Evolutionary conservation across 2,329 filamentous ascomycete genomes (phyloP).

Genomic region (Aurifilum marmelostoma): DNA sequence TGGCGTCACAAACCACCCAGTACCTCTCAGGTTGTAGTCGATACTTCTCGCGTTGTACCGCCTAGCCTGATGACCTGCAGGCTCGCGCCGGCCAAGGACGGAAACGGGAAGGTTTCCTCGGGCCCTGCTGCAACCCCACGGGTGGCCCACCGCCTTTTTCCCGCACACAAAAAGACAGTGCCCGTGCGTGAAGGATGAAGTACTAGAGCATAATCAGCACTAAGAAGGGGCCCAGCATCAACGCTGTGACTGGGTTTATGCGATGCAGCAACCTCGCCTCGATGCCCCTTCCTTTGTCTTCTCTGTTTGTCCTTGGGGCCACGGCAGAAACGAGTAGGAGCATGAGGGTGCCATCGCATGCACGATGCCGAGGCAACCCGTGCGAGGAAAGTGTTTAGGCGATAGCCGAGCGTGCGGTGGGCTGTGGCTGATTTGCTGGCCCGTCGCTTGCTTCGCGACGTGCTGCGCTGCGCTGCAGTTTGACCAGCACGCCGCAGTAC

Average conservation of each 20-base stretch:
- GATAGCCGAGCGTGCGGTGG: constrained; percentile 9
- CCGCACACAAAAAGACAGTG: background rate
- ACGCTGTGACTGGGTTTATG: constrained; percentile 7
- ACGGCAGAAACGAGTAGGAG: background rate
- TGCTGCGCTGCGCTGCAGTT: constrained; percentile 2
- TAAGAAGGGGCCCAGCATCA: constrained; percentile 11
- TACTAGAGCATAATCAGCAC: constrained; percentile 1
- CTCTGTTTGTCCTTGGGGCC: background rate
- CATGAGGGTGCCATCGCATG: background rate
- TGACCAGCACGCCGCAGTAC: background rate
- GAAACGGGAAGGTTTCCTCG: constrained; percentile 20
- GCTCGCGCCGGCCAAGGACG: constrained; percentile 23
- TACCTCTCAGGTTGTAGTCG: background rate
- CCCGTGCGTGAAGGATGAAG: background rate
- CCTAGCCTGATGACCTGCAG: constrained; percentile 29
- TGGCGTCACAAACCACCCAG: background rate
- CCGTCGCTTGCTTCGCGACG: constrained; percentile 6
- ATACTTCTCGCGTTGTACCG: constrained; percentile 22
- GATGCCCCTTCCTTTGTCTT: background rate
- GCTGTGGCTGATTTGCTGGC: background rate
- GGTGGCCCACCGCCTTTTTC: constrained; percentile 26
- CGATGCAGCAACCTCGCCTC: background rate
- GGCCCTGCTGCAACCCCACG: background rate
- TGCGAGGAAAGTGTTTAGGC: background rate
- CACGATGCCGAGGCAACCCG: background rate